Evolutionary conservation across 495 filamentous ascomycete genomes (phyloP).

Genomic region (Podospora didyma): DNA sequence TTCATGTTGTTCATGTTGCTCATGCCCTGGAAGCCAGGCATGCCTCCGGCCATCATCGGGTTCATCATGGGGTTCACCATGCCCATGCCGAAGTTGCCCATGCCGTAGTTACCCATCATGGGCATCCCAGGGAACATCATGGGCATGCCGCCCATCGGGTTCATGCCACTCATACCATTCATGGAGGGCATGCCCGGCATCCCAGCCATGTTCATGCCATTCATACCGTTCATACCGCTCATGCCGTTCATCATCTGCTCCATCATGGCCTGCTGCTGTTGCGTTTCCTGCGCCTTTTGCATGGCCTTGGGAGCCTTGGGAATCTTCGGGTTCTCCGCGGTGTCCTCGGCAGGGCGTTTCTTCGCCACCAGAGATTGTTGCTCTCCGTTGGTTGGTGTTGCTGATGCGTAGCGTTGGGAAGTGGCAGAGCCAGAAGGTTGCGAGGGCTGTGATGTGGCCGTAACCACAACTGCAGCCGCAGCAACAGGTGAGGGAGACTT

Average conservation of each 20-base stretch:
- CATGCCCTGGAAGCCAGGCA: slow-evolving; percentile 44
- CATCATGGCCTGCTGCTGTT: slow-evolving; percentile 29
- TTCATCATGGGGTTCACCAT: slow-evolving; percentile 44
- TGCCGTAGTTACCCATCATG: slow-evolving; percentile 14
- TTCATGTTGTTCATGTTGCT: slow-evolving; percentile 38
- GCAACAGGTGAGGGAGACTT: slow-evolving; percentile 35
- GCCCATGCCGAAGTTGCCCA: slow-evolving; percentile 30
- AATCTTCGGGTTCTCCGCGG: slow-evolving; percentile 59
- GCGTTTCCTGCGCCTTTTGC: slow-evolving; percentile 38
- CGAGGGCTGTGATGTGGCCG: slow-evolving; percentile 7
- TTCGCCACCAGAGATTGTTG: slow-evolving; percentile 46
- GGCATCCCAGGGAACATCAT: slow-evolving; percentile 24
- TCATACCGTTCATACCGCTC: slow-evolving; percentile 13
- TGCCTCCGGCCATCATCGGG: slow-evolving; percentile 51
- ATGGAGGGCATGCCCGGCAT: slow-evolving; percentile 15
- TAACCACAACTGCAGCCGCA: slow-evolving; percentile 12
- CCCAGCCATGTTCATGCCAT: slow-evolving; percentile 16
- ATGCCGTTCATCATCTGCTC: slow-evolving; percentile 34
- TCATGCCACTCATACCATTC: background rate
- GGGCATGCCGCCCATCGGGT: slow-evolving; percentile 18
- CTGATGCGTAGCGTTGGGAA: slow-evolving; percentile 17
- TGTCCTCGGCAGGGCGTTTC: slow-evolving; percentile 80
- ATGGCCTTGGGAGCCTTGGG: slow-evolving; percentile 58
- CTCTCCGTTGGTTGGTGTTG: slow-evolving; percentile 32
- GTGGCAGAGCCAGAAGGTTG: slow-evolving; percentile 3